Percentiles rank a stretch among this genome's conserved stretches.
Evolutionary conservation across 1,284 basidiomycete species (phyloP).

Genomic region (Puccinia horiana): DNA sequence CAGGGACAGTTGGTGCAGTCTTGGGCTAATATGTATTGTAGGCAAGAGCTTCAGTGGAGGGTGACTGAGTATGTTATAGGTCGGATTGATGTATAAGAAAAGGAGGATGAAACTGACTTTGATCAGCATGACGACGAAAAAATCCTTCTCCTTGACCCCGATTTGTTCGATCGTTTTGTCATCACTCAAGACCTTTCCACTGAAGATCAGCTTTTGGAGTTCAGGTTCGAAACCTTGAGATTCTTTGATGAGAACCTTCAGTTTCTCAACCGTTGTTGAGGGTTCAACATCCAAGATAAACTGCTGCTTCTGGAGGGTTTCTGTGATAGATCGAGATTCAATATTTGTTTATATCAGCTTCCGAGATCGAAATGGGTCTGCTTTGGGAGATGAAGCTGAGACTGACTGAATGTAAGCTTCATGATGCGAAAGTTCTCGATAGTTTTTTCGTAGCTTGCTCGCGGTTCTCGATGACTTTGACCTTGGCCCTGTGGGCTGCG

Average conservation of each 20-base stretch:
- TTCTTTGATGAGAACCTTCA: constrained; percentile 83
- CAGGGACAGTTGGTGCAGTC: constrained; percentile 51
- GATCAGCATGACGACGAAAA: constrained; percentile 95
- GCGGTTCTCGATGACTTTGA: too few relatives aligned
- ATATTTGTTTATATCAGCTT: neutral
- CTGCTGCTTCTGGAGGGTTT: constrained; percentile 49
- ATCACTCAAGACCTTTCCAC: constrained; percentile 91
- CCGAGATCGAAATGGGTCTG: neutral
- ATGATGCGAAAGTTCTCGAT: constrained; percentile 6
- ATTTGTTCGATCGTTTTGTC: constrained; percentile 83
- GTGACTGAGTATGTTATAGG: constrained; percentile 55
- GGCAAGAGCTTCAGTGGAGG: constrained; percentile 59
- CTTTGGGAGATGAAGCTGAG: neutral
- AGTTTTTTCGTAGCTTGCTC: too few relatives aligned
- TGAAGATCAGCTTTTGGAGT: constrained; percentile 91
- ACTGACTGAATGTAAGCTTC: constrained; percentile 36
- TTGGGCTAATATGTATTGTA: constrained; percentile 56
- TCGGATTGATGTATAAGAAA: neutral
- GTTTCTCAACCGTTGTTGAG: constrained; percentile 63
- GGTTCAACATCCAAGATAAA: constrained; percentile 45
- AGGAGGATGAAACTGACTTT: constrained; percentile 67
- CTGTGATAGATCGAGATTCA: neutral
- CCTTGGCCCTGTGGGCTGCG: too few relatives aligned
- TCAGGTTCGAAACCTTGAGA: constrained; percentile 67
- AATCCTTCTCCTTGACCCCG: constrained; percentile 97